Evolutionary conservation across 192 early-diverging fungal genomes (phyloP).

Genomic region (Mortierella claussenii): DNA sequence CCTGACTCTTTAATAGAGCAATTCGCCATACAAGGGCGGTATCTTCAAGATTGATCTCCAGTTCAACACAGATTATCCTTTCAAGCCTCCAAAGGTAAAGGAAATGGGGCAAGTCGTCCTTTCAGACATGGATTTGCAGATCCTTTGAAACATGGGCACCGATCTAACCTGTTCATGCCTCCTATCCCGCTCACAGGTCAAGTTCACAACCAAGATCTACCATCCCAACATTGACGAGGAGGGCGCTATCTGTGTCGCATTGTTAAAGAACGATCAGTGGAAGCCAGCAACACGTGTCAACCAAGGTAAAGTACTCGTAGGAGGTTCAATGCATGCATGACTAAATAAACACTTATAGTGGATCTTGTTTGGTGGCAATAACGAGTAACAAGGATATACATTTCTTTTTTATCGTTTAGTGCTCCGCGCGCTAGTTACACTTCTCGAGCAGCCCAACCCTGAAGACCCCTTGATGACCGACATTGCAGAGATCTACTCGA

Average conservation of each 20-base stretch:
- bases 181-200: no score
- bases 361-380: no score
- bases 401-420: constrained; percentile 54
- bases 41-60: constrained; percentile 73
- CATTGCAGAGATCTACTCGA: constrained; percentile 79
- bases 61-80: constrained; percentile 82
- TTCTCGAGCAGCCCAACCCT: constrained; percentile 82
- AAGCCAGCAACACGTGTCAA: constrained; percentile 81
- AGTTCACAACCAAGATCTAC: constrained; percentile 83
- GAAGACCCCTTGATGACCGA: constrained; percentile 82
- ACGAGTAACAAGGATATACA: not conserved
- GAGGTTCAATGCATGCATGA: no score
- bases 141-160: no score
- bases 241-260: constrained; percentile 79
- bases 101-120: no score
- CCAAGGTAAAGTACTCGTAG: constrained; percentile 61
- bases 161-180: no score
- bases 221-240: constrained; percentile 88
- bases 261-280: constrained; percentile 86
- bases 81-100: constrained; percentile 83
- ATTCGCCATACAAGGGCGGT: constrained; percentile 78
- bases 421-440: constrained; percentile 66
- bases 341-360: no score
- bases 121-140: no score
- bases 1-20: constrained; percentile 36